Base-by-base conservation (phyloP, 164 flowering plant genomes). In the Berberis vulgaris region DNA sequence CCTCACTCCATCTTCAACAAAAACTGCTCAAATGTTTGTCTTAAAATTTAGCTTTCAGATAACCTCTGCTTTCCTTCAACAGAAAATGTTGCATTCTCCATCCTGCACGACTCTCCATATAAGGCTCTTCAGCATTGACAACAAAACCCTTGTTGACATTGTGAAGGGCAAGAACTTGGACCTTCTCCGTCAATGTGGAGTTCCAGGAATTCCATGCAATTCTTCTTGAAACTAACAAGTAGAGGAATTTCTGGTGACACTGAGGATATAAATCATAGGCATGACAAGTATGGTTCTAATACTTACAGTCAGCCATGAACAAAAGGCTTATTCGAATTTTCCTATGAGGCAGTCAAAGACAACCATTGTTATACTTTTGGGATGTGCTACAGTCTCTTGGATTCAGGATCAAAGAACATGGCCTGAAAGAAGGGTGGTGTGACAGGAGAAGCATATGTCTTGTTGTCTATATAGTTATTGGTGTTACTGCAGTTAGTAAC, bases 361-460 rank as follows among this genome's bases (percentile, higher is more conserved):
- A 0, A 78, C 70, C 5, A 78, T 83, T 38, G 46, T 80, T 41
- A 80, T 83, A 6, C 79, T 80, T 3, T n/a, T 83, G 59, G 79
- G 13, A 0, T 80, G 74, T 62, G 81, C 84, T 13, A 7, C 73
- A 0, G 7, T 78, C 85, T 12, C 70, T 83, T 6, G 80, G 13
- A 5, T 81, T 83, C 44, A 85, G 85, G 0, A 81, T 81, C 54
- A 75, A 52, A 10, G 54, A 72, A 52, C 72, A 75, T n/a, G 62
- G 80, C 52, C 82, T 83, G 8, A 3, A 13, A 3, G 76, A 80
- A 5, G 85, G 84, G 0, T 82, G 84, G 84, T 80, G 75, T 6
- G 84, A 83, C 41, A 83, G 86, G 4, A 83, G 81, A 2, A 82
- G 80, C 56, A 82, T 79, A n/a, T 52, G 69, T 45, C 13, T 84